A percentile compares a stretch with the other conserved stretches of the same genome.
Conservation (phyloP, 1,284 basidiomycete species). For the Ceratobasidium sp. region DNA sequence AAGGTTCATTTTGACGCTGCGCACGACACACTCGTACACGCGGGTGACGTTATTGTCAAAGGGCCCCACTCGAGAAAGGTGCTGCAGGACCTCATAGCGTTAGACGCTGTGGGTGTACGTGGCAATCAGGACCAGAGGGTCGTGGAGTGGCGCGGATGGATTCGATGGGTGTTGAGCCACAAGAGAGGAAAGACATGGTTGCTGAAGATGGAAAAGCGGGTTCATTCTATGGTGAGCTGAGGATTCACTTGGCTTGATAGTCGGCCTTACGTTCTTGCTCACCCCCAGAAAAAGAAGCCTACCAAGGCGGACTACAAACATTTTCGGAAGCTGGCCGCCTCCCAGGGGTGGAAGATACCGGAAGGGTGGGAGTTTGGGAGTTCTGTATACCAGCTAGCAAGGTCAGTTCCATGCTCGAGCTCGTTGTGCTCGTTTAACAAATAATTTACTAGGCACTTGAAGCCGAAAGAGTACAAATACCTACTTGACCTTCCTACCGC, state of each 20-base stretch:
- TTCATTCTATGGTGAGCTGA: slow-evolving; percentile 48
- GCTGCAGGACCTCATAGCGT: slow-evolving; percentile 68
- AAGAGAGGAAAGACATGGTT: slow-evolving; percentile 61
- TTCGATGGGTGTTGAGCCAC: slow-evolving; percentile 57
- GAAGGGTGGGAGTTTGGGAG: slow-evolving; percentile 75
- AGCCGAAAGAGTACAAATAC: slow-evolving; percentile 70
- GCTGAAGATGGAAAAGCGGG: slow-evolving; percentile 51
- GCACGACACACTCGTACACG: slow-evolving; percentile 77
- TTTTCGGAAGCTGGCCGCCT: slow-evolving; percentile 11
- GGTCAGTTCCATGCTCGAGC: slow-evolving; percentile 52
- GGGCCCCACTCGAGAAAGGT: slow-evolving; percentile 72
- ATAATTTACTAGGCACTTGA: slow-evolving; percentile 60
- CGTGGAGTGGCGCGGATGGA: slow-evolving; percentile 87
- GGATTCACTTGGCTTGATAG: slow-evolving; percentile 39
- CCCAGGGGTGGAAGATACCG: slow-evolving; percentile 62
- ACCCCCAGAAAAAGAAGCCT: slow-evolving; percentile 4
- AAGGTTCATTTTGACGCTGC: slow-evolving; percentile 67
- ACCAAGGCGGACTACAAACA: slow-evolving; percentile 22
- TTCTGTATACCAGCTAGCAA: slow-evolving; percentile 80
- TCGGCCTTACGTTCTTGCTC: not conserved
- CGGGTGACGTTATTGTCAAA: slow-evolving; percentile 84
- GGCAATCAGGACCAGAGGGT: slow-evolving; percentile 93
- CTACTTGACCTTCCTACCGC: slow-evolving; percentile 74
- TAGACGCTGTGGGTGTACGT: slow-evolving; percentile 75
- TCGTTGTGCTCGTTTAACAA: slow-evolving; percentile 2